These are phyloP conservation scores for Flueggea neowawraea DNA, from an alignment of 441 rosid genomes.

Conservation along the genomic window DNA sequence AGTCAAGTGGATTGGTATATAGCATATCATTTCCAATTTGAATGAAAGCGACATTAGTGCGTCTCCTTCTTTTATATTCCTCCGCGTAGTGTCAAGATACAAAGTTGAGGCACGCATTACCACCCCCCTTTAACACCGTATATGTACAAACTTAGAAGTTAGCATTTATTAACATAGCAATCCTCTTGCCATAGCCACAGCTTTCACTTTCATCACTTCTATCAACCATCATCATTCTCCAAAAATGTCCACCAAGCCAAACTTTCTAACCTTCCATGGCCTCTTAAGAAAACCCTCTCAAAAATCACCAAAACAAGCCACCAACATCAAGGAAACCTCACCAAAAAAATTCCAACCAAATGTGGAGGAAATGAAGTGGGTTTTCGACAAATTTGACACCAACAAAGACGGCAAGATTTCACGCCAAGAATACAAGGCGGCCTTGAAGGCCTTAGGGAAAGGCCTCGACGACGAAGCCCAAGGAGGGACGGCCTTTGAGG, in stretches of 20 bases:
- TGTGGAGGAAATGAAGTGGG: constrained; percentile 48
- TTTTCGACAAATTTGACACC: constrained; percentile 46
- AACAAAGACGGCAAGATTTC: constrained; percentile 62
- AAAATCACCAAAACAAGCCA: constrained; percentile 15
- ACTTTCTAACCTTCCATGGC: constrained; percentile 33
- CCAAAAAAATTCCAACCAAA: constrained; percentile 26
- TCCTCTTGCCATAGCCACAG: background rate
- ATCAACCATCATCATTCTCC: background rate
- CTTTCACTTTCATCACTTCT: background rate
- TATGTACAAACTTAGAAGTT: too few relatives aligned
- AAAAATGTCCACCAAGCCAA: constrained; percentile 17
- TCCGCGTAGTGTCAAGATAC: too few relatives aligned
- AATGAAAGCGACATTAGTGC: too few relatives aligned
- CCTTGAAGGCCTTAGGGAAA: constrained; percentile 23
- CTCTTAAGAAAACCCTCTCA: constrained; percentile 22
- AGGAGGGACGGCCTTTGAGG: constrained; percentile 31
- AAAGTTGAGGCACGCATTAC: too few relatives aligned
- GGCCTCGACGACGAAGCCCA: constrained; percentile 26
- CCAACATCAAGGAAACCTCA: constrained; percentile 6
- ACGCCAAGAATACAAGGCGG: constrained; percentile 36
- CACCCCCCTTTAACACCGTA: too few relatives aligned
- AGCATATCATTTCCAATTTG: too few relatives aligned
- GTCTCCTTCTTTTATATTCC: too few relatives aligned
- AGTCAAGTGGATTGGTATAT: too few relatives aligned
- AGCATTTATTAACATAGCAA: background rate